Evolutionary conservation across 495 filamentous ascomycete genomes (phyloP), one percentile per base, ranked within the genome.

Genomic region (Podospora didyma): DNA sequence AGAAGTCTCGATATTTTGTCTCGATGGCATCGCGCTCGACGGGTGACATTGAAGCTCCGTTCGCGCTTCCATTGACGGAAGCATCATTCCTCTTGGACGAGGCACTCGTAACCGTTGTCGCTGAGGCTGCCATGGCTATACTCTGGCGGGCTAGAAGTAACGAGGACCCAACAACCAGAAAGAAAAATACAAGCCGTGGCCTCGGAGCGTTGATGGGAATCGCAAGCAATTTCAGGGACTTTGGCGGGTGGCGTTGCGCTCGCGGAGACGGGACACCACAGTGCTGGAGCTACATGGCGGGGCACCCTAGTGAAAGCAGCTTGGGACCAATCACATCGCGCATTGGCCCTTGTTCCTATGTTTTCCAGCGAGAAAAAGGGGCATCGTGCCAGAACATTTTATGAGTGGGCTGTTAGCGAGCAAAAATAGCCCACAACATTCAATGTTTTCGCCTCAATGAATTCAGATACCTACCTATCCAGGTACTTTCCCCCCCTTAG

Each of bases 1-100:
- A 81, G 68, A 83, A 83, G 69, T 83, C 77, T 46, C 70, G 69
- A 63, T 75, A 72, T 47, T 68, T 72, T 20, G 66, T 62, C 58
- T 77, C 75, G 59, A 73, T 55, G 14, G 72, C 66, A 24, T 73
- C 69, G 53, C 53, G 28, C 41, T 62, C 46, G 6, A 52, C 57
- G 21, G 49, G 17, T 1, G 58, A 49, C 23, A 37, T 20, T 22
- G 53, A 46, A 21, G 51, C 57, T 41, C 58, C 60, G 31, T 37
- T 50, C 21, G 37, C 41, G 28, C 34, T 55, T 57, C 60, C 66
- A 60, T 63, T 70, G 58, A 44, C 53, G 22, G 41, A 20, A 10
- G 39, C 9, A 1, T 53, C 51, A 7, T 19, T 53, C 23, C 51
- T 44, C 23, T 45, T 53, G 16, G 51, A 44, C 37, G 51, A 17